Evolutionary conservation across 352 stramenopile species (phyloP), one percentile per base, ranked within the genome.

Genomic region (Pythium volutum): DNA sequence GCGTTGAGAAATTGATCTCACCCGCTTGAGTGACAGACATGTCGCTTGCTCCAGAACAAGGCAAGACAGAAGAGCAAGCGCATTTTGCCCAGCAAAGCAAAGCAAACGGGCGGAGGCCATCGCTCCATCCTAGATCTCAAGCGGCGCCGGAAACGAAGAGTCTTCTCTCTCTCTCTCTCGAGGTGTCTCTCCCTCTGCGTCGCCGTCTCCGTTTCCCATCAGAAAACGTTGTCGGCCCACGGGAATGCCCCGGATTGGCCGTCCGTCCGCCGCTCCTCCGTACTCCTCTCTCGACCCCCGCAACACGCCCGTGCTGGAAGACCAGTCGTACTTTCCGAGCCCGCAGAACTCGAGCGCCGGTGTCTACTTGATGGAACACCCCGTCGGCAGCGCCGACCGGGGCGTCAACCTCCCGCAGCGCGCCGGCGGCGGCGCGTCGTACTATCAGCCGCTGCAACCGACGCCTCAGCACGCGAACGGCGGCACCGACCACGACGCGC

Each of bases 321-420:
- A 92, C 39, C 70, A 87, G 46, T 77, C 74, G 58, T 90, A 88
- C 55, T 76, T 81, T 59, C 74, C 51, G 58, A 70, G 70, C 72
- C 53, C 82, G 74, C 69, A 76, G n/a, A 72, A 62, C 34, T 69
- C 64, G 33, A 77, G 74, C 53, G 68, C 72, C 23, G 54, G 55
- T 41, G 43, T 88, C n/a, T 89, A 87, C 71, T 75, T 90, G 57
- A 91, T 92, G 79, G 83, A 90, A 57, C 76, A 61, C 39, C 20
- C 25, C 50, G 46, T 27, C 57, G 53, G 51, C 42, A 58, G 55
- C 76, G 33, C 68, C 59, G 42, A 71, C 71, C 61, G 51, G 42
- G 62, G 72, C 52, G 64, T 69, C 29, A 69, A 79, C 34, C 38
- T 68, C 4, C 64, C 42, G 18, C 46, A 29, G 16, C 46, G 46